Percentiles rank a stretch among this genome's conserved stretches.
phyloP scores from a whole-genome alignment of 2,329 filamentous ascomycete genomes.

The Penicillium griseofulvum region DNA sequence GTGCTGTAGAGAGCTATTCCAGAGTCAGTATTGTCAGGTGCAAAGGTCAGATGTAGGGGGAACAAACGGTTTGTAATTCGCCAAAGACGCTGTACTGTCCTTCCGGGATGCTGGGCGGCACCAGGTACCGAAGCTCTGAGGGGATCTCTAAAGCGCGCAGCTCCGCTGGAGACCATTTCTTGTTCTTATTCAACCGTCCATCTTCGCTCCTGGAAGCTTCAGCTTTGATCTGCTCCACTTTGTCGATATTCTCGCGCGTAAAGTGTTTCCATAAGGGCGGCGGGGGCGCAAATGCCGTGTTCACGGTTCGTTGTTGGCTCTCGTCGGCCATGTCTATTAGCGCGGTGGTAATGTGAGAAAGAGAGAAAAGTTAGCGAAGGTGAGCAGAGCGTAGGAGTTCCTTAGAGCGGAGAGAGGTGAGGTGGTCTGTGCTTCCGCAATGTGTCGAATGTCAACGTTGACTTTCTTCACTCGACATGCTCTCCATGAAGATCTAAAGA shows the following conservation, averaged over 20 bases:
- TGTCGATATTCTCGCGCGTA: constrained; percentile 68
- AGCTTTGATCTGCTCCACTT: constrained; percentile 53
- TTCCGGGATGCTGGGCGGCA: constrained; percentile 74
- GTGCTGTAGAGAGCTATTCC: constrained; percentile 53
- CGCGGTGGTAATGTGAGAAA: neutral
- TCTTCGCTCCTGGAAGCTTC: constrained; percentile 32
- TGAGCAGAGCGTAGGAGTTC: neutral
- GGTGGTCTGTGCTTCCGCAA: constrained; percentile 17
- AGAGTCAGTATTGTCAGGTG: constrained; percentile 7
- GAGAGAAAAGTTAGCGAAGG: neutral
- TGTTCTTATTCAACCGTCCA: constrained; percentile 28
- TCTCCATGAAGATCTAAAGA: constrained; percentile 6
- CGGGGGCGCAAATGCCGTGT: constrained; percentile 76
- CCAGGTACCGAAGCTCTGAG: constrained; percentile 69
- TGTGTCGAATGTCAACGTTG: neutral
- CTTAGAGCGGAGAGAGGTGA: constrained; percentile 8
- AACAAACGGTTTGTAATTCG: constrained; percentile 57
- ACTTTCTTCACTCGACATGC: constrained; percentile 3
- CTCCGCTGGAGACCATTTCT: constrained; percentile 35
- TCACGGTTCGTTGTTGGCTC: constrained; percentile 45
- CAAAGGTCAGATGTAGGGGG: too few species aligned
- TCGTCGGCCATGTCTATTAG: constrained; percentile 58
- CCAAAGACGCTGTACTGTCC: constrained; percentile 76
- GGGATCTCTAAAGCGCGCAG: constrained; percentile 55
- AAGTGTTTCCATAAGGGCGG: constrained; percentile 90